Evolutionary conservation across 1,284 basidiomycete species (phyloP).

Genomic region (Xerocomus minutiporus): DNA sequence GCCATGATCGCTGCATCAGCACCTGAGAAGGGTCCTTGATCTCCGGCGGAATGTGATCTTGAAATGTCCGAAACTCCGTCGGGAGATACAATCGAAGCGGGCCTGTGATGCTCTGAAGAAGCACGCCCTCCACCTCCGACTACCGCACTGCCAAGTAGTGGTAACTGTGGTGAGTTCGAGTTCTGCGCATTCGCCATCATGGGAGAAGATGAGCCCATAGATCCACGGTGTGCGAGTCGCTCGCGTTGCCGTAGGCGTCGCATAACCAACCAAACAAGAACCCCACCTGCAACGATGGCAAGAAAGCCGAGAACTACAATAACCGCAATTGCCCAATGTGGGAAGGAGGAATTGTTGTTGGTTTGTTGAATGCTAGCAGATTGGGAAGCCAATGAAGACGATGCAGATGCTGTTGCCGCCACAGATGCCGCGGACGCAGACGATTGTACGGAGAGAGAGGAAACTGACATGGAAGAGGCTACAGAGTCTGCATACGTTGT

Average conservation of each 20-base stretch:
- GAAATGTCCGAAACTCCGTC: conserved; percentile 68
- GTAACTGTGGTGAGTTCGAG: conserved; percentile 46
- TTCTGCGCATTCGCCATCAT: conserved; percentile 65
- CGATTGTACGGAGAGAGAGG: conserved; percentile 30
- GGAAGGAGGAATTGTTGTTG: conserved; percentile 45
- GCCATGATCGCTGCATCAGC: conserved; percentile 86
- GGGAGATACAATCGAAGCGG: conserved; percentile 47
- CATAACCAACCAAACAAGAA: conserved; percentile 67
- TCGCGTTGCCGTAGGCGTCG: conserved; percentile 57
- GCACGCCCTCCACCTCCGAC: conserved; percentile 32
- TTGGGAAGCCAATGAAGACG: conserved; percentile 23
- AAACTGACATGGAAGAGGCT: conserved; percentile 46
- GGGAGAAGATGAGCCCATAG: conserved; percentile 72
- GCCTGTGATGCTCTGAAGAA: conserved; percentile 32
- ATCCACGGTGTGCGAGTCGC: conserved; percentile 55
- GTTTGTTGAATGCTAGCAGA: conserved; percentile 47
- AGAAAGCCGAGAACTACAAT: conserved; percentile 79
- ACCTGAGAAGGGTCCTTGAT: conserved; percentile 65
- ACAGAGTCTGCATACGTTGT: conserved; percentile 68
- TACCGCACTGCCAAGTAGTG: conserved; percentile 41
- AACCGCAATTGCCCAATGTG: conserved; percentile 85
- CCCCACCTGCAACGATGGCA: conserved; percentile 63
- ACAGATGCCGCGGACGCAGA: conserved; percentile 20
- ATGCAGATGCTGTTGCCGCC: conserved; percentile 23
- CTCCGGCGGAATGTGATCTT: conserved; percentile 52